Base-by-base conservation (phyloP, 768 basidiomycete species). In the Boletellus sp. region DNA sequence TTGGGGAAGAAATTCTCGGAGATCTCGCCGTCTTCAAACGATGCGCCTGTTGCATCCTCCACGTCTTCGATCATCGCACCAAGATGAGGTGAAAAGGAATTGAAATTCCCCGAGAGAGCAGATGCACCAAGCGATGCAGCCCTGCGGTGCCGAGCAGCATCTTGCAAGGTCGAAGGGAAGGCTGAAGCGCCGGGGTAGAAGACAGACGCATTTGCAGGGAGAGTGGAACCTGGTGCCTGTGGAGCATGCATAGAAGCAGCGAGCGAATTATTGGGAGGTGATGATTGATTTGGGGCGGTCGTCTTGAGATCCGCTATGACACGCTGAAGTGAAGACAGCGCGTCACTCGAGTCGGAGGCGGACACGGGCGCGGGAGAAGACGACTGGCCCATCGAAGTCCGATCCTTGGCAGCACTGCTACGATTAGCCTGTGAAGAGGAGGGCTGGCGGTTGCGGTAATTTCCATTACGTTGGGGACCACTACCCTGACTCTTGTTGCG, bases 301-400 rank as follows among this genome's bases (percentile, higher is more conserved):
- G 87, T 85, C 77, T 93, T 95, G 55, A 96, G 76, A 68, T 97
- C 94, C 48, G 89, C 89, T 58, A 97, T 97, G 67, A 96, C 87
- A 50, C 90, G 83, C 64, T 97, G 93, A 46, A 97, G 80, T 24
- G 90, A 91, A 52, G 87, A 87, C 51, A 93, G 74, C 16, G 87
- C 90, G 65, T 87, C 86, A 63, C 87, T 90, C 19, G 81, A 79
- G 57, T 90, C 86, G 32, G 75, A 75, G 54, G 69, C 72, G 54
- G 79, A 73, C 39, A 66, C 65, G 52, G 80, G 78, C 34, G 75
- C 75, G 33, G 82, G 78, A 15, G 75, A 65, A 34, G 77, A 64
- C 43, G 68, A 63, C 62, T 66, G 52, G 59, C 64, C 47, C 54
- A 62, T 59, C 50, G 78, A 73, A 35, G 73, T 56, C 35, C 76